These are phyloP conservation scores for Tolypocladium pustulatum DNA, from an alignment of 2,329 filamentous ascomycete genomes.

Conservation along the genomic window DNA sequence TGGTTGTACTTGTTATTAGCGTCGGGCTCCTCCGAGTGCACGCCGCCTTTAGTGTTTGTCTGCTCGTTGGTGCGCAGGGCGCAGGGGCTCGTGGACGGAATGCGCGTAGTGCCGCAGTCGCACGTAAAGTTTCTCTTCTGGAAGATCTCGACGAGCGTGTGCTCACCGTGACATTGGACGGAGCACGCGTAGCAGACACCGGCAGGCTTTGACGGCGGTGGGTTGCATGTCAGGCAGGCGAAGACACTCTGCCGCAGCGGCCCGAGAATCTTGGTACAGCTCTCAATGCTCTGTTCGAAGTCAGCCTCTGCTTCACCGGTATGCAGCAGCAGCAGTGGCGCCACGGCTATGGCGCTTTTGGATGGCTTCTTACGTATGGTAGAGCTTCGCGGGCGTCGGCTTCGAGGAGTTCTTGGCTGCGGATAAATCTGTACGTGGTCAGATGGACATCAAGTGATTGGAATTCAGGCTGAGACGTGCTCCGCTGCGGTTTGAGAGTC, in stretches of 20 bases:
- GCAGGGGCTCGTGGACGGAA: conserved; percentile 62
- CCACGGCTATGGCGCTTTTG: not conserved
- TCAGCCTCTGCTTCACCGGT: conserved; percentile 7
- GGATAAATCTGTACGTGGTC: conserved; percentile 58
- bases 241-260: conserved; percentile 81
- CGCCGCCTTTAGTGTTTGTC: conserved; percentile 66
- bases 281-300: conserved; percentile 69
- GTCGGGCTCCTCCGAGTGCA: conserved; percentile 64
- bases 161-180: conserved; percentile 91
- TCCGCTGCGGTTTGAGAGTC: conserved; percentile 65
- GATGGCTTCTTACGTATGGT: conserved; percentile 60
- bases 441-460: not conserved
- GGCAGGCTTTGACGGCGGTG: conserved; percentile 57
- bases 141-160: conserved; percentile 91
- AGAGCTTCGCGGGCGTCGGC: conserved; percentile 90
- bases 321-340: not conserved
- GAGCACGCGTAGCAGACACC: conserved; percentile 96
- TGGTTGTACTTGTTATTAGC: conserved; percentile 83
- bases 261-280: conserved; percentile 84
- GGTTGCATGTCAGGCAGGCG: conserved; percentile 88
- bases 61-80: conserved; percentile 59
- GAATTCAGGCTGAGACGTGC: conserved; percentile 25
- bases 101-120: conserved; percentile 83
- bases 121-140: conserved; percentile 92
- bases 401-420: conserved; percentile 81